phyloP scores from a whole-genome alignment of 768 basidiomycete species.

The Kwoniella heveanensis region DNA sequence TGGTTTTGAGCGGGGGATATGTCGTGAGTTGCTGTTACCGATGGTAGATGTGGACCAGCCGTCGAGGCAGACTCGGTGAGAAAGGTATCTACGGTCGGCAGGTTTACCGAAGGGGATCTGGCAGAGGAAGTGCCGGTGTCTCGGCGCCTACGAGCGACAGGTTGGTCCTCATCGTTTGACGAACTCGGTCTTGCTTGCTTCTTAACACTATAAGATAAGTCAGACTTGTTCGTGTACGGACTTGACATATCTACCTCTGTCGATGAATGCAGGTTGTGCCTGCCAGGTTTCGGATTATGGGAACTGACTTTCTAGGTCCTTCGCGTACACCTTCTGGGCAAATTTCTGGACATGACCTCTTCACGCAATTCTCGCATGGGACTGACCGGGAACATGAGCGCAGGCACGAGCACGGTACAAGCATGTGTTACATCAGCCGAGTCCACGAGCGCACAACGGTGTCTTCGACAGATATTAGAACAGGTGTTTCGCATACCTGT shows the following conservation, averaged over 20 bases:
- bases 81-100: background rate
- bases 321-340: constrained; percentile 28
- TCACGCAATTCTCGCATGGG: constrained; percentile 28
- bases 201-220: background rate
- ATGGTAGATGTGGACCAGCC: background rate
- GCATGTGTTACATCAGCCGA: too few relatives aligned
- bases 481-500: constrained; percentile 13
- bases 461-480: background rate
- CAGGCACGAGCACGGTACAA: too few relatives aligned
- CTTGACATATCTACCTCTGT: background rate
- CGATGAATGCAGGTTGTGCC: too few relatives aligned
- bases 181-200: background rate
- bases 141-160: background rate
- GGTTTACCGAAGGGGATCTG: background rate
- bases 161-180: background rate
- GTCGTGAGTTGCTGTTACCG: background rate
- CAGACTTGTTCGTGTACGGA: background rate
- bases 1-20: too few relatives aligned
- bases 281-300: background rate
- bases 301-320: constrained; percentile 17
- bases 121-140: background rate
- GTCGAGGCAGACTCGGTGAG: background rate
- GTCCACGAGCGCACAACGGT: too few relatives aligned
- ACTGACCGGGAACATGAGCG: background rate
- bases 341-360: constrained; percentile 18